Evolutionary conservation across 208 protist species (phyloP).

Genomic region (Leishmania major): DNA sequence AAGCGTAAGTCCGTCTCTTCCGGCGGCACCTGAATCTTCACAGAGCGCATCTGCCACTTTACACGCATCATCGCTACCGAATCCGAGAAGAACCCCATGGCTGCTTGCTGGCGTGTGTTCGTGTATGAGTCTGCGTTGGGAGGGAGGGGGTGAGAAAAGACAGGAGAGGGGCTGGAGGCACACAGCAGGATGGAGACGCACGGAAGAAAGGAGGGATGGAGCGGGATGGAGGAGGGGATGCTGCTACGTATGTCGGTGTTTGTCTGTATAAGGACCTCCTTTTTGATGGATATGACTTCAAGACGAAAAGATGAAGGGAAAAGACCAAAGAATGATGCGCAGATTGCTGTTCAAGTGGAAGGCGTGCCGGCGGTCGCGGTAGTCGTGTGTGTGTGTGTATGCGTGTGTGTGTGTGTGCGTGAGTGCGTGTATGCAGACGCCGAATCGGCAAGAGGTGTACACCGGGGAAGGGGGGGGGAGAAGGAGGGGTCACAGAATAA

Average conservation of each 20-base stretch:
- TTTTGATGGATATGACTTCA: background rate
- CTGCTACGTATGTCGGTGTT: background rate
- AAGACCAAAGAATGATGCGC: background rate
- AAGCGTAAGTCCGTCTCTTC: slow-evolving; percentile 72
- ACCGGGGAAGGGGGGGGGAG: background rate
- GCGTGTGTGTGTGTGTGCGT: too few species aligned
- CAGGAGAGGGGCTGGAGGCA: background rate
- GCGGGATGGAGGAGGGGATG: background rate
- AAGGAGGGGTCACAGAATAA: background rate
- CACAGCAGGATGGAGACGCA: background rate
- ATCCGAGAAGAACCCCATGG: slow-evolving; percentile 39
- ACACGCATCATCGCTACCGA: slow-evolving; percentile 54
- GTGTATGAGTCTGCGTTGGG: background rate
- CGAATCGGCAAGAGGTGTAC: background rate
- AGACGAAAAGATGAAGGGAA: background rate
- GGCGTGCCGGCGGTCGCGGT: background rate
- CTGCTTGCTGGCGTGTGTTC: slow-evolving; percentile 5
- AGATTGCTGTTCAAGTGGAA: background rate
- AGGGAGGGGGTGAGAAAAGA: background rate
- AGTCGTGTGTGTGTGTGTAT: background rate
- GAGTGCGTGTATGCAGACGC: background rate
- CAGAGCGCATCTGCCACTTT: slow-evolving; percentile 55
- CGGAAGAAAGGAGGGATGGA: background rate
- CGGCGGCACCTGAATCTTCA: slow-evolving; percentile 29
- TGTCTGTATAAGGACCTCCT: background rate